These are phyloP conservation scores for Plantago rigida DNA, from an alignment of 305 asterid genomes.

Conservation along the genomic window DNA sequence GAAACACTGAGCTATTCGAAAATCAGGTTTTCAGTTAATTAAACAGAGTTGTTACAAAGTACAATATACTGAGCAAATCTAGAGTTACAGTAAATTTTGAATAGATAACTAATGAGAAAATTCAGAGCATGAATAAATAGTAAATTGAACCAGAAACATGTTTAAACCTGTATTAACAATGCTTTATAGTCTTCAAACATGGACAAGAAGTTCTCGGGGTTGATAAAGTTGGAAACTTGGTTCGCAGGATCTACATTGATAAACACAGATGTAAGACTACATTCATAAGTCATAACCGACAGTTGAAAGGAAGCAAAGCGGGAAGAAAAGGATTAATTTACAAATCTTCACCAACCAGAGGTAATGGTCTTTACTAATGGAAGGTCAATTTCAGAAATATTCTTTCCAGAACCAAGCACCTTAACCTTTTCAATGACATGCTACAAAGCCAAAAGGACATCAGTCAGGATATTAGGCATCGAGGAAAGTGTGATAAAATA, in stretches of 20 bases:
- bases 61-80: too few species aligned
- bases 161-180: constrained; percentile 67
- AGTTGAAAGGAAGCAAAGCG: constrained; percentile 18
- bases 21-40: too few species aligned
- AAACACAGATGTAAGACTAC: constrained; percentile 24
- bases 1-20: too few species aligned
- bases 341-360: constrained; percentile 51
- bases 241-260: constrained; percentile 43
- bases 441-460: constrained; percentile 34
- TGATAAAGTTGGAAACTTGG: constrained; percentile 40
- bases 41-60: too few species aligned
- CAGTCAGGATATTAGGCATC: constrained; percentile 15
- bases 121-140: too few species aligned
- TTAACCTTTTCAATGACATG: constrained; percentile 51
- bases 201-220: constrained; percentile 52
- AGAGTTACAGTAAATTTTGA: constrained; percentile 1
- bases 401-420: constrained; percentile 25
- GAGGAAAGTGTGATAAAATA: constrained; percentile 8
- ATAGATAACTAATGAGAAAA: constrained; percentile 17
- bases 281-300: constrained; percentile 12
- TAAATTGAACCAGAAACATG: constrained; percentile 21
- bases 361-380: constrained; percentile 54
- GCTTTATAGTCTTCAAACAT: constrained; percentile 56
- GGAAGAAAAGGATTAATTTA: constrained; percentile 9
- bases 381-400: constrained; percentile 34